Evolutionary conservation across 2,329 filamentous ascomycete genomes (phyloP), one percentile per base, ranked within the genome.

Genomic region (Thermothelomyces thermophilus): DNA sequence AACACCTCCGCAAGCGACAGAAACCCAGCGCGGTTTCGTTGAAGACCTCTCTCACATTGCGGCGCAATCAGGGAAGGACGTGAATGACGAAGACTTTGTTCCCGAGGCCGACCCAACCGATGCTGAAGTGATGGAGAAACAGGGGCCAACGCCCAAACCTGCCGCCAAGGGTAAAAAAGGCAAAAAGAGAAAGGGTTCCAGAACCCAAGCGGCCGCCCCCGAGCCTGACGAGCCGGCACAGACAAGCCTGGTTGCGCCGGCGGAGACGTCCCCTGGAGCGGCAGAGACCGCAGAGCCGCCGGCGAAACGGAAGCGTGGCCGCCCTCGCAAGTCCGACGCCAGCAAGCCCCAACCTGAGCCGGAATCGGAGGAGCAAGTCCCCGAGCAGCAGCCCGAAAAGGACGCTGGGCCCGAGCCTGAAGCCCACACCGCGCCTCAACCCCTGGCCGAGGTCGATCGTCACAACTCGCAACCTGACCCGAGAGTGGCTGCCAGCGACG

Each of bases 301-400:
- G 16, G 30, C 50, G 10, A 62, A 62, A 48, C 70, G 66, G 58
- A 70, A 66, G 51, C 64, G 72, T 43, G 73, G 73, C 3, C 64
- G 72, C 17, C 71, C 72, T 14, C 68, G 64, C 50, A 74, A 73
- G 49, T 54, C 59, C 2, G 63, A 63, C 1, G n/a, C 28, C 6
- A 5, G 33, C 20, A 60, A 61, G 20, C 16, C 37, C 22, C 28
- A 44, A 17, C 50, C 46, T 33, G 37, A 49, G 5, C 31, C 47
- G 1, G 30, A 46, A 22, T 30, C 48, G 3, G 40, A 40, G 20
- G 22, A 34, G 10, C n/a, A n/a, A n/a, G n/a, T n/a, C n/a, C n/a
- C n/a, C n/a, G n/a, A n/a, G n/a, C n/a, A n/a, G n/a, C 17, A 36
- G 20, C 26, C 16, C n/a, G 17, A 41, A 11, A 40, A 42, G 24